These are phyloP conservation scores for Panicum miliaceum DNA, from an alignment of 176 grass and related monocot genomes.

Conservation along the genomic window DNA sequence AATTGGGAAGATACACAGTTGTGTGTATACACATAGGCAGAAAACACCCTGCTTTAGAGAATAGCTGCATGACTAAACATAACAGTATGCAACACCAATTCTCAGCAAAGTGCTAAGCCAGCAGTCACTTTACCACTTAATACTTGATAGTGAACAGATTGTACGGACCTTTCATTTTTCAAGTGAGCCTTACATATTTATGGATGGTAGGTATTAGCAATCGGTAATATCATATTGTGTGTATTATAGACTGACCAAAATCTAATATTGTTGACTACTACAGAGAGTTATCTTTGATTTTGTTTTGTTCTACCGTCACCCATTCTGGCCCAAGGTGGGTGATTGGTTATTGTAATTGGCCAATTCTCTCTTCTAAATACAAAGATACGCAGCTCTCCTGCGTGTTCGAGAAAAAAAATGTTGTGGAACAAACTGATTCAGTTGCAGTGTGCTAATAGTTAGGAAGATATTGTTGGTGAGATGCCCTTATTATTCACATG, in stretches of 20 bases:
- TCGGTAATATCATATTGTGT: background rate
- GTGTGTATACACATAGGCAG: background rate
- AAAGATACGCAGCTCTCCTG: too few relatives aligned
- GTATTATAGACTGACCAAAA: background rate
- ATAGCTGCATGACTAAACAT: background rate
- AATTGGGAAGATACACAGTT: background rate
- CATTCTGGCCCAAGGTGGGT: too few relatives aligned
- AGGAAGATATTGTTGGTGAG: conserved; percentile 30
- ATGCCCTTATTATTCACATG: conserved; percentile 31
- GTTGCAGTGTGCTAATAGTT: conserved; percentile 25
- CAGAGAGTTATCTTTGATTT: background rate
- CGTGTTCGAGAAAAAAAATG: too few relatives aligned
- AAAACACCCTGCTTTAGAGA: background rate
- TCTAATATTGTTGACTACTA: background rate
- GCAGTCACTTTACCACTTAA: background rate
- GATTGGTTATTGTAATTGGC: too few relatives aligned
- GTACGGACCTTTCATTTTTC: background rate
- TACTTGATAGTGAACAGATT: conserved; percentile 25
- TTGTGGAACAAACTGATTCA: conserved; percentile 9
- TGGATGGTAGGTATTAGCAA: background rate
- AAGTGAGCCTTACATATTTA: background rate
- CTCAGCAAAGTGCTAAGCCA: conserved; percentile 5
- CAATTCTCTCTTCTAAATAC: too few relatives aligned
- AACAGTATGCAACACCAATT: conserved; percentile 14
- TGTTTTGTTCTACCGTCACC: too few relatives aligned